Evolutionary conservation across 2,329 filamentous ascomycete species (phyloP), one percentile per base, ranked within the genome.

Genomic region (Sporothrix luriei): DNA sequence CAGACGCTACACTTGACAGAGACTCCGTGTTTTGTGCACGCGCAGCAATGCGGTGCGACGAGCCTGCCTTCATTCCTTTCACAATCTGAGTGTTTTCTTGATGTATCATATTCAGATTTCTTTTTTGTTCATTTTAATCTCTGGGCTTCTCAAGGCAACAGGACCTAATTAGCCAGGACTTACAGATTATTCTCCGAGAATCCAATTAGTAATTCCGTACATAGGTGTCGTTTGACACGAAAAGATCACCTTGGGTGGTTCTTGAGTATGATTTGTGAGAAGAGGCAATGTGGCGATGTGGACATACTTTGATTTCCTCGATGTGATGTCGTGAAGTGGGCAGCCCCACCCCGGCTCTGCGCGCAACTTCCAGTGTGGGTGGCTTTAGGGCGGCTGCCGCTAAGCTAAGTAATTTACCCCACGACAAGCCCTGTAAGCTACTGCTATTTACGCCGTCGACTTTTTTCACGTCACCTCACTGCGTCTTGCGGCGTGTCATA

Each of bases 211-310:
- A 7, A 33, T 7, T 9, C 33, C 33, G 33, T 69, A 70, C 55
- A 68, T 68, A 70, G 66, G 57, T 38, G 64, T 66, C 64, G 54
- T 64, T 61, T 68, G 69, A 67, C 48, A 70, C 55, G 69, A 70
- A 67, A 67, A 68, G 24, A 70, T 49, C 40, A 49, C n/a, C 29
- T 64, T 49, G 43, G 43, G 21, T 64, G 43, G 7, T 64, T 46
- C 59, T 16, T 26, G 9, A 46, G 13, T 4, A 21, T 11, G n/a
- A 26, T 29, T 10, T 6, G 7, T 29, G 14, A 14, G n/a, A 62
- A 10, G 13, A 48, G n/a, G 40, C 29, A 24, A n/a, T 29, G 7
- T 38, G n/a, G n/a, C 26, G 7, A n/a, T n/a, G 59, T 29, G 40
- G 11, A 62, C 4, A 3, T 62, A 14, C n/a, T 64, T n/a, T 11